Base-by-base conservation (phyloP, 768 basidiomycete species). In the Leccinum longicurvipes region DNA sequence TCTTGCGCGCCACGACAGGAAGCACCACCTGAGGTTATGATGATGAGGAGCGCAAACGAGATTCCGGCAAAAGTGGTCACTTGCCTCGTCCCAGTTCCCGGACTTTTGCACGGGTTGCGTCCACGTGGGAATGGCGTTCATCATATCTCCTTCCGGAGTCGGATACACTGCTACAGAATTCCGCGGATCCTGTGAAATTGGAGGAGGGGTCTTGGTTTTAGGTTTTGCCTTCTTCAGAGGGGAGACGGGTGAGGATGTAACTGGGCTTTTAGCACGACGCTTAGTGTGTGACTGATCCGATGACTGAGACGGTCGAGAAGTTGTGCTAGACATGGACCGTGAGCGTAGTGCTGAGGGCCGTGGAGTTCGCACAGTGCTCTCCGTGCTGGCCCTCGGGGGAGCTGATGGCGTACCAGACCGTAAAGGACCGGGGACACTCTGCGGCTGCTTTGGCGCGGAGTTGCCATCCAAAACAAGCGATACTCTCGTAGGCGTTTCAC, bases 31-130 rank as follows among this genome's bases (percentile, higher is more conserved):
- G 60, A 4, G 42, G 51, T 45, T 24, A 19, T 55, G 41, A n/a
- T 27, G 31, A 19, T 23, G 48, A 51, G 48, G 51, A 57, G 62
- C 6, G 53, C 48, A 55, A 46, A 63, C 53, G 47, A 28, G 3
- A 29, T 24, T 32, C 15, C 2, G 39, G 39, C 14, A 47, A 32
- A 60, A 11, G 12, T 4, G 6, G 49, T 41, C 27, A 75, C 80
- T 65, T 63, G 83, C 89, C 67, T 93, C 91, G 64, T 93, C 91
- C 91, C 91, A 93, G 63, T 89, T 91, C 1, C 88, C 87, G 23
- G 80, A 76, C 55, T 73, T 74, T 24, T 78, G 80, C 25, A 85
- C 75, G 24, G 89, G 88, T 65, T 91, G 85, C 17, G 87, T 90
- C 90, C 88, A 90, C 3, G 81, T 79, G 6, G 91, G 91, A 66